Conservation (phyloP, 2,329 filamentous ascomycete genomes). For the Alternaria gaisen region DNA sequence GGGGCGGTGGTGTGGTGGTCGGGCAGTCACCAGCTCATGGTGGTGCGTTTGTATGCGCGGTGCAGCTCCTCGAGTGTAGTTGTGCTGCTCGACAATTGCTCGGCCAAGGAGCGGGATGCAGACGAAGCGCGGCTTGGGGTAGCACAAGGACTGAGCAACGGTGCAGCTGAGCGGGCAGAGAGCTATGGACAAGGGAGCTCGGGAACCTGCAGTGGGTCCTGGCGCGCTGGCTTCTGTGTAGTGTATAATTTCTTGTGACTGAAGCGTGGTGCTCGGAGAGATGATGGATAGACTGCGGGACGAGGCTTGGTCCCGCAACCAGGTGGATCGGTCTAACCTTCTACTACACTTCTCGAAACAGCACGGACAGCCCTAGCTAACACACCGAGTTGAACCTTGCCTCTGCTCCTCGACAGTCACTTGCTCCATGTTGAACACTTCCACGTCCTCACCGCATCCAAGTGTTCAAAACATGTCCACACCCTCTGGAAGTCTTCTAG, state of each 20-base stretch:
- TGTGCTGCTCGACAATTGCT: slow-evolving; percentile 10
- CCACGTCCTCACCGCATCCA: background rate
- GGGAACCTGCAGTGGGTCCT: slow-evolving; percentile 8
- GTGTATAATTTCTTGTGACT: slow-evolving; percentile 10
- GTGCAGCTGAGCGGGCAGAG: background rate
- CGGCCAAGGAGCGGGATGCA: slow-evolving; percentile 15
- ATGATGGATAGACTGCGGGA: slow-evolving; percentile 23
- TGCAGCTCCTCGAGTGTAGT: slow-evolving; percentile 3
- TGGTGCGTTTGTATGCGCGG: slow-evolving; percentile 10
- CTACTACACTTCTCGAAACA: slow-evolving; percentile 23
- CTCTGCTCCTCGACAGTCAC: background rate
- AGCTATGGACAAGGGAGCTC: slow-evolving; percentile 3
- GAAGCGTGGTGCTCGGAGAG: slow-evolving; percentile 22
- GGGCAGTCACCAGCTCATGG: slow-evolving; percentile 35
- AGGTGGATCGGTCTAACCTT: slow-evolving; percentile 19
- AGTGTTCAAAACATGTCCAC: background rate
- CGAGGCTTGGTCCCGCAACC: slow-evolving; percentile 26
- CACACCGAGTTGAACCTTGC: slow-evolving; percentile 1
- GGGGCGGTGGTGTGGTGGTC: slow-evolving; percentile 19
- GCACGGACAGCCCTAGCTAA: slow-evolving; percentile 5
- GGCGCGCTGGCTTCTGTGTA: slow-evolving; percentile 1
- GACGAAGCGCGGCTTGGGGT: slow-evolving; percentile 8
- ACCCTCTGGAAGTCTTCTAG: slow-evolving; percentile 5
- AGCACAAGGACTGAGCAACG: slow-evolving; percentile 15
- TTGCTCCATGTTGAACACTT: background rate